Base-by-base conservation (phyloP, 805 yeast species). In the Jamesozyma hellenica region DNA sequence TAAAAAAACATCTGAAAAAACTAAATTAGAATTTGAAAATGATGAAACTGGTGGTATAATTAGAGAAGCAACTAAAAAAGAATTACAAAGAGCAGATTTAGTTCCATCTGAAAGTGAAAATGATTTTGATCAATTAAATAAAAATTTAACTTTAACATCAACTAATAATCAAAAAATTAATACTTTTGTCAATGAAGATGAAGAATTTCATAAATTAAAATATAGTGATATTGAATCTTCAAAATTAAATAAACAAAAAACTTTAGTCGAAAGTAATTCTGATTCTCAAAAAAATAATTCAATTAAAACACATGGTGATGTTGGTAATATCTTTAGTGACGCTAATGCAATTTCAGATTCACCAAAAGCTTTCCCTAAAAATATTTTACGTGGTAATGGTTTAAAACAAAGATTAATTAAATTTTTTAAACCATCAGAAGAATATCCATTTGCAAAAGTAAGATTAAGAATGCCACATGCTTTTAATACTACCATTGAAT, bases 371-470 rank as follows among this genome's bases (percentile, higher is more conserved):
- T 52, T 57, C 41, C 59, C 52, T 38, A 53, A 50, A 34, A 53
- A 43, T 40, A 14, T 51, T 36, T 35, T 44, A 38, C 17, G 50
- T 43, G 39, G 41, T 36, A 30, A 40, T 34, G 30, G 51, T 34
- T 23, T 38, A 49, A 28, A 47, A 31, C 35, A 26, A 40, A 40
- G 58, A 46, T 10, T 56, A 6, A 41, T 45, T 25, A 61, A 65
- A 43, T 71, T 74, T 57, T 71, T 73, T 61, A 52, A 57, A 30
- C 81, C 81, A 28, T 61, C 60, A 47, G 49, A 53, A 29, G 53
- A 64, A 14, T 72, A 71, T 49, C 59, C 70, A 16, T 75, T 74
- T 47, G 69, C 67, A 28, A 42, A 53, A 32, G 52, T 74, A 18
- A 69, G 79, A 34, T 40, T 38, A 23, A 58, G 59, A 36, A 43